These are phyloP conservation scores for Sporothrix schenckii DNA, from an alignment of 2,329 filamentous ascomycete species.

Conservation along the genomic window DNA sequence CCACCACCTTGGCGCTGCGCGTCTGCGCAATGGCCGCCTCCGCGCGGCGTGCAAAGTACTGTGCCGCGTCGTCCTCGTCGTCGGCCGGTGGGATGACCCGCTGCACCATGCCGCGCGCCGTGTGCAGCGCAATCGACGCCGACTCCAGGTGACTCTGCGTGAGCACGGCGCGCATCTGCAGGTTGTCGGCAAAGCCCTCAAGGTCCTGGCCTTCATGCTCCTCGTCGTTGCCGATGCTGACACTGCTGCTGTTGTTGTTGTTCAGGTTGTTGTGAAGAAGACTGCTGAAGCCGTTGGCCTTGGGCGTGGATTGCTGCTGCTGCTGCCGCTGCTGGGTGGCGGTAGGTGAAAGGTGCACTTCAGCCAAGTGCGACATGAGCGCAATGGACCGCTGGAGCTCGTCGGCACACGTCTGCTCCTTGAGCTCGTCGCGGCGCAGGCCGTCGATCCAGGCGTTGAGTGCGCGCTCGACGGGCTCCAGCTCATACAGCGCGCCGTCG, in stretches of 20 bases:
- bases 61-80: slow-evolving; percentile 68
- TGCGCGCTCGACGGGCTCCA: slow-evolving; percentile 88
- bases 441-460: slow-evolving; percentile 87
- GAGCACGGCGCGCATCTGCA: slow-evolving; percentile 74
- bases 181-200: slow-evolving; percentile 74
- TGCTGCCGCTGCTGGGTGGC: neutral
- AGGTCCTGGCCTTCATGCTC: slow-evolving; percentile 51
- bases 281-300: neutral
- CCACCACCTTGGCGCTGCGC: slow-evolving; percentile 80
- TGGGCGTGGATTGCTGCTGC: slow-evolving; percentile 1
- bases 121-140: slow-evolving; percentile 67
- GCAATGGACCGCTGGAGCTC: slow-evolving; percentile 84
- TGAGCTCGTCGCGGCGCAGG: slow-evolving; percentile 79
- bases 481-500: slow-evolving; percentile 78
- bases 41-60: slow-evolving; percentile 69
- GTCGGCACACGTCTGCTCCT: slow-evolving; percentile 77
- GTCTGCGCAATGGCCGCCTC: slow-evolving; percentile 75
- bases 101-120: slow-evolving; percentile 68
- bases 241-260: slow-evolving; percentile 29
- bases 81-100: slow-evolving; percentile 59
- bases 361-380: slow-evolving; percentile 81
- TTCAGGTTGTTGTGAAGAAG: neutral
- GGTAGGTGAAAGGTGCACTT: slow-evolving; percentile 68
- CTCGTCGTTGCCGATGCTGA: slow-evolving; percentile 30
- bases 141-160: slow-evolving; percentile 83